Evolutionary conservation across 176 grass and related monocot genomes (phyloP).

Genomic region (Tillandsia fasciculata): DNA sequence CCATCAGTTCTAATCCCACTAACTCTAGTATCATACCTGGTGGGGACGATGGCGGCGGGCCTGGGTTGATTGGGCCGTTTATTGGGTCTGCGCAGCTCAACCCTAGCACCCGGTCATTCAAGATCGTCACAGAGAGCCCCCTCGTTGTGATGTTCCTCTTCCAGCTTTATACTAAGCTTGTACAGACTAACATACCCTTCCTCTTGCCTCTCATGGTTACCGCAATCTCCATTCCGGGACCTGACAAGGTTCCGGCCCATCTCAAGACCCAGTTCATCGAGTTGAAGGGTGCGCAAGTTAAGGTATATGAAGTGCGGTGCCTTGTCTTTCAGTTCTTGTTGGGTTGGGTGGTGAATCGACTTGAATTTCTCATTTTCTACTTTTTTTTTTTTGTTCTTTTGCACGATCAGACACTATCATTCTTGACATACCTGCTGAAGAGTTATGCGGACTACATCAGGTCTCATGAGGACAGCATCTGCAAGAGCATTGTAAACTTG

Average conservation of each 20-base stretch:
- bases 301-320: constrained; percentile 32
- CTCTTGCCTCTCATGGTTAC: constrained; percentile 86
- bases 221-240: constrained; percentile 74
- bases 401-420: constrained; percentile 59
- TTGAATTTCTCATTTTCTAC: not conserved
- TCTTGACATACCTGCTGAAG: constrained; percentile 88
- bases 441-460: constrained; percentile 92
- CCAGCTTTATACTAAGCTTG: constrained; percentile 89
- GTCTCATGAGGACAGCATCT: constrained; percentile 94
- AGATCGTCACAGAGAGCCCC: constrained; percentile 93
- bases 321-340: not conserved
- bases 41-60: constrained; percentile 8
- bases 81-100: constrained; percentile 60
- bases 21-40: constrained; percentile 3
- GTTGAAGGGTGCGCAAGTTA: constrained; percentile 92
- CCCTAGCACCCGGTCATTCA: constrained; percentile 87
- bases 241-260: constrained; percentile 66
- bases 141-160: constrained; percentile 99
- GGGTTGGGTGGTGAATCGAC: not conserved
- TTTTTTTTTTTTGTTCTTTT: constrained; percentile 18
- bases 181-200: constrained; percentile 87
- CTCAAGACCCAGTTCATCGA: constrained; percentile 80
- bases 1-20: not conserved
- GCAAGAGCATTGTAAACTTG: constrained; percentile 98
- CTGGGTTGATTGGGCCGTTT: constrained; percentile 18